Conservation (phyloP, 495 filamentous ascomycete genomes). For the Xylaria cubensis region DNA sequence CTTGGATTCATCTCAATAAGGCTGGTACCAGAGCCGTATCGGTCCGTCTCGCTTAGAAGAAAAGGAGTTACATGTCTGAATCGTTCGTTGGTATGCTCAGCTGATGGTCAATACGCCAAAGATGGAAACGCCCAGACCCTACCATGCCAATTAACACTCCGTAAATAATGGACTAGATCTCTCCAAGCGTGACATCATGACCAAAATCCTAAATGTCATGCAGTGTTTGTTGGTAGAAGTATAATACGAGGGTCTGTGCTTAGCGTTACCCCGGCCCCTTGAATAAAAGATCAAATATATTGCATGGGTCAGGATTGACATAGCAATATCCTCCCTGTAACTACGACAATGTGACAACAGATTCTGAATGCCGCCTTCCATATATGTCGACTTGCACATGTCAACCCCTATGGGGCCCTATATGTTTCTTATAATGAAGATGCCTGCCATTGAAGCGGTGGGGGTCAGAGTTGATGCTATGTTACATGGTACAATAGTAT, state of each 20-base stretch:
- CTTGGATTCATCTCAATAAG: background rate
- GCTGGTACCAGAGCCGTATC: background rate
- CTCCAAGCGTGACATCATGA: conserved; percentile 5
- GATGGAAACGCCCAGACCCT: background rate
- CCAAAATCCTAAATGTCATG: background rate
- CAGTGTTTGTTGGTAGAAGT: background rate
- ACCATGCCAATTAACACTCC: background rate
- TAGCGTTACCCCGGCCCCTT: background rate
- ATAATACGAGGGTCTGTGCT: conserved; percentile 1
- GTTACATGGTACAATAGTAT: background rate
- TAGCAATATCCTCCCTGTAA: background rate
- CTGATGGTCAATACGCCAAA: background rate
- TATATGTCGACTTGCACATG: background rate
- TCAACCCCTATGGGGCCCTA: background rate
- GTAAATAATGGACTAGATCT: background rate
- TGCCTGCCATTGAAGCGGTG: background rate
- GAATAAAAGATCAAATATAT: background rate
- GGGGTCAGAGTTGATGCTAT: background rate
- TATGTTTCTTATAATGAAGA: background rate
- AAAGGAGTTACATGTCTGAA: background rate
- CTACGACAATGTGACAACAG: background rate
- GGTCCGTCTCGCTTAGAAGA: background rate
- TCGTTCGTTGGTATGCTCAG: background rate
- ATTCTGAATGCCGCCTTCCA: background rate
- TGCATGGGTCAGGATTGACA: background rate